These are phyloP conservation scores for Fusarium graminum DNA, from an alignment of 2,329 filamentous ascomycete genomes.

Conservation along the genomic window DNA sequence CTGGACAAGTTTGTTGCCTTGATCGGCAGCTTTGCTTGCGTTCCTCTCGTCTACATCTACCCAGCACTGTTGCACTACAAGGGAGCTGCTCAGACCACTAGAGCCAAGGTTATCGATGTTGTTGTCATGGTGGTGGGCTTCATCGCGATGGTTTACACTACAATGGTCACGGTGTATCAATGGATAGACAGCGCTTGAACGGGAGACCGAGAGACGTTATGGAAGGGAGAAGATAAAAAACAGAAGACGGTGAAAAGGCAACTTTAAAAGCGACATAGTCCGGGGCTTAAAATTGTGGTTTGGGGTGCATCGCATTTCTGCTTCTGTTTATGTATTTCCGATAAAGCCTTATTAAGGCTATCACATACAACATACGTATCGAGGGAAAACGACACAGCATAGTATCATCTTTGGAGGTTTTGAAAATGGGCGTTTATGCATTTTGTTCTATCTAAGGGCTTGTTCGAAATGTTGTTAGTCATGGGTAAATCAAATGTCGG, in stretches of 20 bases:
- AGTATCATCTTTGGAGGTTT: constrained; percentile 7
- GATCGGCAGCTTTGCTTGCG: constrained; percentile 79
- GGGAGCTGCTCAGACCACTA: constrained; percentile 70
- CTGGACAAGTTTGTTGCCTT: constrained; percentile 81
- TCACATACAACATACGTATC: constrained; percentile 9
- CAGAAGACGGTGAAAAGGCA: constrained; percentile 31
- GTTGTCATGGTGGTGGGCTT: constrained; percentile 72
- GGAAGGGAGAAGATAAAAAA: constrained; percentile 5
- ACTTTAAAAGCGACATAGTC: constrained; percentile 26
- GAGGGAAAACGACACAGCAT: constrained; percentile 8
- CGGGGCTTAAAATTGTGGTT: constrained; percentile 5
- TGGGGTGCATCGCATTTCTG: constrained; percentile 8
- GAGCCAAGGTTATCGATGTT: constrained; percentile 70
- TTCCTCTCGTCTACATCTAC: constrained; percentile 83
- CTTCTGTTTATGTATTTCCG: constrained; percentile 5
- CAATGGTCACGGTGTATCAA: constrained; percentile 66
- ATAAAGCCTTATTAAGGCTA: constrained; percentile 6
- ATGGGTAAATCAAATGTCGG: constrained; percentile 13
- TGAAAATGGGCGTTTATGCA: constrained; percentile 22
- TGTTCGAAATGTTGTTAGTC: constrained; percentile 20
- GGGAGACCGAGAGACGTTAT: background rate
- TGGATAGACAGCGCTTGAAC: constrained; percentile 50
- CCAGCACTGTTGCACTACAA: constrained; percentile 78
- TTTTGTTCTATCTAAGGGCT: constrained; percentile 7
- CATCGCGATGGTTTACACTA: constrained; percentile 79